Percentiles rank a stretch among this genome's conserved stretches.
Evolutionary conservation across 768 basidiomycete genomes (phyloP).

Genomic region (Agaricus sinodeliciosus): DNA sequence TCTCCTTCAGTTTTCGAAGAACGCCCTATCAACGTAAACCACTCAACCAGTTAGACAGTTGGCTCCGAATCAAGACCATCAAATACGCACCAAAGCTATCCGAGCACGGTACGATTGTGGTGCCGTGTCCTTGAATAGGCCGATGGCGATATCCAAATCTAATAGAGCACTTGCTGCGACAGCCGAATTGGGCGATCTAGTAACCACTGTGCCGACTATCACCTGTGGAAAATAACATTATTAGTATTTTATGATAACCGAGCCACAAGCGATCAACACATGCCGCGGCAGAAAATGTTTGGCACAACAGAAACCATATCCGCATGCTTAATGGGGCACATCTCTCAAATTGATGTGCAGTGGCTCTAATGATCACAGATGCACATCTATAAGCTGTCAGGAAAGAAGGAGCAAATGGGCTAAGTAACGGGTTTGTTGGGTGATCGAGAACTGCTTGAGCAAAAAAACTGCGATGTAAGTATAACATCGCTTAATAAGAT

Average conservation of each 20-base stretch:
- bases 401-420: slow-evolving; percentile 51
- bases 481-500: slow-evolving; percentile 36
- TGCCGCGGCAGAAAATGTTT: slow-evolving; percentile 45
- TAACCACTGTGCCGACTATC: slow-evolving; percentile 55
- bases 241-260: not conserved
- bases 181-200: slow-evolving; percentile 43
- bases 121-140: slow-evolving; percentile 40
- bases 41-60: not conserved
- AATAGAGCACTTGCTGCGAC: slow-evolving; percentile 42
- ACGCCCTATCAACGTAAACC: slow-evolving; percentile 26
- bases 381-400: slow-evolving; percentile 48
- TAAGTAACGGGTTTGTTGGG: slow-evolving; percentile 45
- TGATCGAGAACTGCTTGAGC: slow-evolving; percentile 51
- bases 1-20: slow-evolving; percentile 38
- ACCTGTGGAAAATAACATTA: slow-evolving; percentile 27
- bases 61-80: not conserved
- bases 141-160: slow-evolving; percentile 40
- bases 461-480: slow-evolving; percentile 51
- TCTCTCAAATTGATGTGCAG: slow-evolving; percentile 41
- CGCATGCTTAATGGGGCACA: slow-evolving; percentile 41
- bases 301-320: slow-evolving; percentile 45
- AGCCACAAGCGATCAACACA: slow-evolving; percentile 13
- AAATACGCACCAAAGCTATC: slow-evolving; percentile 35
- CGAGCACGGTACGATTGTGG: slow-evolving; percentile 37
- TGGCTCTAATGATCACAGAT: slow-evolving; percentile 43